These are phyloP conservation scores for Pseudogymnoascus pannorum DNA, from an alignment of 2,329 filamentous ascomycete species.

Conservation along the genomic window DNA sequence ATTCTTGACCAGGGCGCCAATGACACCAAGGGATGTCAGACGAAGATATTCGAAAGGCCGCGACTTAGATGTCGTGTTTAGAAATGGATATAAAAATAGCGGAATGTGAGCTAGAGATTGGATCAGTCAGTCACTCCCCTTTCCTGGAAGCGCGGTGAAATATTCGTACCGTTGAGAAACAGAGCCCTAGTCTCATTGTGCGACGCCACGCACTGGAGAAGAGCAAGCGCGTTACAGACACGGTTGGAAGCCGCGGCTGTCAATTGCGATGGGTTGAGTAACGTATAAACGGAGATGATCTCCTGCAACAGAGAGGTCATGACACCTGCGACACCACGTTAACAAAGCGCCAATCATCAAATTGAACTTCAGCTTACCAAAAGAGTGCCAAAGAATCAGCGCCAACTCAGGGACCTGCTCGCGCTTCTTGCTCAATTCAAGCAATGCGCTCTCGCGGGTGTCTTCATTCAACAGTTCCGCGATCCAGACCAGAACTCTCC, in stretches of 20 bases:
- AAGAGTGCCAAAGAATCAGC: conserved; percentile 96
- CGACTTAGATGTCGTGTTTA: conserved; percentile 98
- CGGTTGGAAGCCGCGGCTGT: conserved; percentile 96
- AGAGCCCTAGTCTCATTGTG: conserved; percentile 93
- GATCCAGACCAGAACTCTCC: conserved; percentile 86
- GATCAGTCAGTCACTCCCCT: neutral
- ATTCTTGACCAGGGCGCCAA: conserved; percentile 96
- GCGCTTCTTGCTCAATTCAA: conserved; percentile 96
- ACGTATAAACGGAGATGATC: conserved; percentile 96
- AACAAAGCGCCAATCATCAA: conserved; percentile 13
- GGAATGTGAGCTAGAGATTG: conserved; percentile 80
- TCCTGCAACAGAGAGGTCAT: conserved; percentile 97
- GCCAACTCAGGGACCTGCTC: conserved; percentile 97
- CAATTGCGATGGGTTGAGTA: conserved; percentile 92
- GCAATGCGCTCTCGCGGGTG: conserved; percentile 80
- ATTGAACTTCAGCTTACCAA: conserved; percentile 54
- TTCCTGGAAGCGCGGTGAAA: neutral
- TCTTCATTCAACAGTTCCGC: conserved; percentile 82
- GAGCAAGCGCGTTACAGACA: conserved; percentile 92
- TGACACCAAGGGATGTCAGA: conserved; percentile 90
- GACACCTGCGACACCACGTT: conserved; percentile 55
- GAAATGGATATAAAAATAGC: conserved; percentile 93
- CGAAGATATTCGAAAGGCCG: conserved; percentile 96
- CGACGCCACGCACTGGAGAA: conserved; percentile 93
- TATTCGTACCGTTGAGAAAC: conserved; percentile 74